Base-by-base conservation (phyloP, 2,329 filamentous ascomycete genomes). In the Chrysosporium keratinophilum region DNA sequence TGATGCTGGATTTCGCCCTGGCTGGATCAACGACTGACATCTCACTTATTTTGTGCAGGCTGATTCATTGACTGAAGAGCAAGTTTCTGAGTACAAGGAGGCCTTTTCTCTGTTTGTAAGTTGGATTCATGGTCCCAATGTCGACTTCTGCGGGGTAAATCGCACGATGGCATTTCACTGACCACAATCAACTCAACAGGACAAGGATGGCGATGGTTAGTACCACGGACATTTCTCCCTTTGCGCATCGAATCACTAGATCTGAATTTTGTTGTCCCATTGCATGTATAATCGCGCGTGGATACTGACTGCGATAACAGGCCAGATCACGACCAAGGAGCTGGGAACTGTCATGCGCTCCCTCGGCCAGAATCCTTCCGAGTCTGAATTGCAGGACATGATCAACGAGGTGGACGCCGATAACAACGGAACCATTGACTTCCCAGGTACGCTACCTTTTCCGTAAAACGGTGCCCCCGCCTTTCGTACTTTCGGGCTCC, bases 41-140 rank as follows among this genome's bases (percentile, higher is more conserved):
- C 19, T 48, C 50, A 17, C 15, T 35, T 28, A 48, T 39, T n/a
- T 49, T 12, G 17, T 61, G 55, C 72, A 97, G 91, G 91, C 91
- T 73, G 93, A 98, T 74, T 91, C 91, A 74, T 85, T 98, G 70
- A 97, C 93, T 66, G 93, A 98, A 81, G 93, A 98, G 79, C 93
- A 98, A 82, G 93, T 98, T 73, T 97, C 93, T 72, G 93, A 98
- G 79, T 98, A 97, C 81, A 98, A 97, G 87, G 93, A 98, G 79
- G 93, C 93, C 54, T 98, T 98, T 78, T 98, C 93, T 73, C 88
- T 98, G 63, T 98, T 98, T 76, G 93, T 98, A 85, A 85, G 93
- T 84, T 53, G 31, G 28, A 37, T 23, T 12, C 10, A n/a, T 34
- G 41, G 31, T 37, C 31, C 42, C 34, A 19, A 50, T n/a, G 37